These are phyloP conservation scores for Albizia julibrissin DNA, from an alignment of 306 rosid species.

Conservation along the genomic window DNA sequence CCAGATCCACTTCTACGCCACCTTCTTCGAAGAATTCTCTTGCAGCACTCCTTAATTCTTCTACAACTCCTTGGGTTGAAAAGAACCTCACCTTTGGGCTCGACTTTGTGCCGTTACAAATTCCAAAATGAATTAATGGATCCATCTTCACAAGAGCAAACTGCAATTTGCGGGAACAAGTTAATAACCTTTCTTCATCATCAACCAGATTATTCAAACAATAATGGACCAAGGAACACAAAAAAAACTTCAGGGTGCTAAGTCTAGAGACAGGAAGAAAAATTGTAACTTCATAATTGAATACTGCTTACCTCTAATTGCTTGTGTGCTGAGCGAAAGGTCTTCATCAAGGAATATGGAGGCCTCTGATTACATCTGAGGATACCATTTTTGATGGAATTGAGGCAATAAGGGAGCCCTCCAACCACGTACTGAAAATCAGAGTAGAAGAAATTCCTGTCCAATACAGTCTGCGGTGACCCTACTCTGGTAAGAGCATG, in stretches of 20 bases:
- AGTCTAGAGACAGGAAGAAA: background rate
- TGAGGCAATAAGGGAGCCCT: constrained; percentile 74
- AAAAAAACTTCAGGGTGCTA: background rate
- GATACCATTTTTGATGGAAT: constrained; percentile 69
- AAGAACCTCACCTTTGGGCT: constrained; percentile 84
- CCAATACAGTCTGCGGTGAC: constrained; percentile 68
- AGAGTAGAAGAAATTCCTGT: constrained; percentile 76
- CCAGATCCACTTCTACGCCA: constrained; percentile 85
- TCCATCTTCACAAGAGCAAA: constrained; percentile 63
- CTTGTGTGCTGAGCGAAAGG: constrained; percentile 65
- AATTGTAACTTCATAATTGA: background rate
- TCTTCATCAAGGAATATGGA: constrained; percentile 73
- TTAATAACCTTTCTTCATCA: constrained; percentile 22
- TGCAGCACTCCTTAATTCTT: constrained; percentile 76
- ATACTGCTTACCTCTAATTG: constrained; percentile 65
- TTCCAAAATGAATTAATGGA: constrained; percentile 85
- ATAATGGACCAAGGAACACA: background rate
- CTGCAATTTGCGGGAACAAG: constrained; percentile 48
- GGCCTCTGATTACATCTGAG: constrained; percentile 83
- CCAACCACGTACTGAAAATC: constrained; percentile 82
- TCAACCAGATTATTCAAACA: background rate
- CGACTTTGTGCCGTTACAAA: constrained; percentile 81
- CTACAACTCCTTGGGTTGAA: constrained; percentile 67
- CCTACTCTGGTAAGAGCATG: constrained; percentile 78
- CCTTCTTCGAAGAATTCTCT: constrained; percentile 75